phyloP scores from a whole-genome alignment of 129 eudicot species.

The Lonicera japonica region DNA sequence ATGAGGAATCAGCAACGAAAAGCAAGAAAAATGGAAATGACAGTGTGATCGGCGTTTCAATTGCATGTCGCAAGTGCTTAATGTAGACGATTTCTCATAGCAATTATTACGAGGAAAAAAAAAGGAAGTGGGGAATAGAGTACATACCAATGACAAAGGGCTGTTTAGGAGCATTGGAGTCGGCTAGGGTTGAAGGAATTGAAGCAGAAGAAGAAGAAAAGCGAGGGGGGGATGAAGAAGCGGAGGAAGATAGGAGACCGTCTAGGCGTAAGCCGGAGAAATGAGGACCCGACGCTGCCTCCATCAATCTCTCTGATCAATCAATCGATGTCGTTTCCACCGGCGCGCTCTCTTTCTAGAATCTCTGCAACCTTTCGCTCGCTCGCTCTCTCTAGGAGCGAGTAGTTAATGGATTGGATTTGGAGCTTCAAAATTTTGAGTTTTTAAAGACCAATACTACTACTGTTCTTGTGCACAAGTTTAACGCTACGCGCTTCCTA shows the following conservation, averaged over 20 bases:
- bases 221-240: slow-evolving; percentile 25
- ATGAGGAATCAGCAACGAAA: not conserved
- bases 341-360: slow-evolving; percentile 33
- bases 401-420: too few species aligned
- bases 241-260: slow-evolving; percentile 37
- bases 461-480: too few species aligned
- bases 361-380: too few species aligned
- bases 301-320: slow-evolving; percentile 61
- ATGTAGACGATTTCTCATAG: not conserved
- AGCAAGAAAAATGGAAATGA: not conserved
- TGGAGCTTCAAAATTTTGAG: too few species aligned
- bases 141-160: slow-evolving; percentile 87
- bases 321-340: slow-evolving; percentile 52
- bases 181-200: slow-evolving; percentile 9
- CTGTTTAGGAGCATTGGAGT: slow-evolving; percentile 41
- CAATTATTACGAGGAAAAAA: not conserved
- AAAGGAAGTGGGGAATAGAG: not conserved
- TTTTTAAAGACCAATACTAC: too few species aligned
- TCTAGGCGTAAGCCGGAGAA: slow-evolving; percentile 91
- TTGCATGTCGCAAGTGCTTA: not conserved
- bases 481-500: too few species aligned
- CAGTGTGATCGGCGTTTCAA: not conserved
- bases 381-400: not conserved
- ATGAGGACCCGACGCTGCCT: slow-evolving; percentile 89
- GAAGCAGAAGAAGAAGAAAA: slow-evolving; percentile 21